Evolutionary conservation across 257 asterid species (phyloP).

Genomic region (Marsdenia floribunda): DNA sequence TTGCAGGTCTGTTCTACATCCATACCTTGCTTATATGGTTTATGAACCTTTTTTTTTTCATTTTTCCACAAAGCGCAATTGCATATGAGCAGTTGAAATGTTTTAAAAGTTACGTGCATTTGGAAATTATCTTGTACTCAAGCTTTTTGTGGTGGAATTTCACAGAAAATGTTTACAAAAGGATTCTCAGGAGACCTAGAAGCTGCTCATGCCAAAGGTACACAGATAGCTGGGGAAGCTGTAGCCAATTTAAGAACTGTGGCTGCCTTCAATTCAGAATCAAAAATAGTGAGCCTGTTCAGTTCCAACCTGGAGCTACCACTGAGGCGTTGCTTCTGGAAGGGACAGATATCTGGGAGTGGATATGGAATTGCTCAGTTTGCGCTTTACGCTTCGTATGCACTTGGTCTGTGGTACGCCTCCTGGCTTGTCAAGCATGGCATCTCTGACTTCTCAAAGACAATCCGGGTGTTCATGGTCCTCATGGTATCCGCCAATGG

Average conservation of each 20-base stretch:
- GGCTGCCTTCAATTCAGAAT: constrained; percentile 80
- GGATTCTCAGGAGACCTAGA: constrained; percentile 97
- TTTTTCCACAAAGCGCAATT: background rate
- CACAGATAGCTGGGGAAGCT: constrained; percentile 93
- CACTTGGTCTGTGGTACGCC: constrained; percentile 92
- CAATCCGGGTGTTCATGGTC: constrained; percentile 92
- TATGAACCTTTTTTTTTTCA: background rate
- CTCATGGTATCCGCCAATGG: constrained; percentile 96
- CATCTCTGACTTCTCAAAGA: constrained; percentile 82
- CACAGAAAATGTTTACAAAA: constrained; percentile 88
- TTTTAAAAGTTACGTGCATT: background rate
- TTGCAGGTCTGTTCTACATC: constrained; percentile 51
- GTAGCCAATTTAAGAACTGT: constrained; percentile 86
- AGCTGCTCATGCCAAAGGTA: constrained; percentile 83
- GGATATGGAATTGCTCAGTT: constrained; percentile 88
- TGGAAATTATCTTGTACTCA: background rate
- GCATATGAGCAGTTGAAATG: background rate
- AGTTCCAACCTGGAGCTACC: constrained; percentile 55
- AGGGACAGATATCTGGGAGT: constrained; percentile 85
- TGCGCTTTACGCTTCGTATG: constrained; percentile 80
- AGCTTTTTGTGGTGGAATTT: background rate
- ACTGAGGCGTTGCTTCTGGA: constrained; percentile 84
- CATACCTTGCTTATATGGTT: background rate
- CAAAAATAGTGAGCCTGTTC: constrained; percentile 58
- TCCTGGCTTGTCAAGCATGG: constrained; percentile 90